phyloP scores from a whole-genome alignment of 177 flowering plant genomes.

The Vitis hybrid region DNA sequence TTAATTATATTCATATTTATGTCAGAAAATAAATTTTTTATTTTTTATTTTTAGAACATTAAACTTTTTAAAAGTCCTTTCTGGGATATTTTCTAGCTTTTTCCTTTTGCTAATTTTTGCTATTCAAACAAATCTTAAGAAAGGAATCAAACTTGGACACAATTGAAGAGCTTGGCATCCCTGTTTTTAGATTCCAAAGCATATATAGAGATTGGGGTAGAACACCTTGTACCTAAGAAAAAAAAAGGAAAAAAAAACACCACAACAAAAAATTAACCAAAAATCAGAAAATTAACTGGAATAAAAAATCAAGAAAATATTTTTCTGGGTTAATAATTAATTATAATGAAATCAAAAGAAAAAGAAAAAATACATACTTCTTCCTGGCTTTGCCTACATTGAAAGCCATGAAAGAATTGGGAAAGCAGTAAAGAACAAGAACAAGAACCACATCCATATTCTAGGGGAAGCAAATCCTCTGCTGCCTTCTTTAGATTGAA shows the following conservation, averaged over 20 bases:
- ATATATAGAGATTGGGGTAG: constrained; percentile 61
- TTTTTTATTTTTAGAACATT: no score
- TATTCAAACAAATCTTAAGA: no score
- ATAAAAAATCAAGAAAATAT: no score
- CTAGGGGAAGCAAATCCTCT: constrained; percentile 33
- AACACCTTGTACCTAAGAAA: constrained; percentile 62
- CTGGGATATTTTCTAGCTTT: no score
- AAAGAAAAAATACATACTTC: constrained; percentile 23
- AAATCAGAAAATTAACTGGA: no score
- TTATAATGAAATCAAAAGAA: no score
- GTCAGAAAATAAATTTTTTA: no score
- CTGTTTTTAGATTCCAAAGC: constrained; percentile 80
- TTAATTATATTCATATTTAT: no score
- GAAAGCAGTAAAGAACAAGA: constrained; percentile 49
- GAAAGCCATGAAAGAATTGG: constrained; percentile 70
- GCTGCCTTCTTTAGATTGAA: constrained; percentile 15
- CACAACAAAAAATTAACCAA: background rate
- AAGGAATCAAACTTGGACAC: constrained; percentile 59
- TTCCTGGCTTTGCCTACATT: constrained; percentile 72
- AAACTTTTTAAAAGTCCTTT: no score
- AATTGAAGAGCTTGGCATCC: constrained; percentile 85
- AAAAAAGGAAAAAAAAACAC: background rate
- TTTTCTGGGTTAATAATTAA: no score
- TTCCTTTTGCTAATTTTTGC: no score
- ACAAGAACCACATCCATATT: constrained; percentile 61